Evolutionary conservation across 78 protist species (phyloP), one percentile per base, ranked within the genome.

Genomic region (Dictyostelium discoideum): DNA sequence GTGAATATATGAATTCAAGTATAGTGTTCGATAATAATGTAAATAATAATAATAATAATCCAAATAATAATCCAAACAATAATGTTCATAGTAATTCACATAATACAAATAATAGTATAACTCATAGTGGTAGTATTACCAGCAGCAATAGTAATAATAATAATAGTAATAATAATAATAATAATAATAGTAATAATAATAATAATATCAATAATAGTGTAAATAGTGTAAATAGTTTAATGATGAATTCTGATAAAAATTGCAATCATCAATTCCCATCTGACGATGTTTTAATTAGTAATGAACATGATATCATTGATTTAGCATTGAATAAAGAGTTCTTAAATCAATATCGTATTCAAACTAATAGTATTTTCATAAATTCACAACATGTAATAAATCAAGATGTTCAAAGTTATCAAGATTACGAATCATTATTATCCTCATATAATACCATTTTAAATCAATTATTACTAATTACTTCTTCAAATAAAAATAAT

Each of bases 261-360:
- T 32, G 76, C 22, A 24, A 57, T 32, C 44, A 83, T 20, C 29
- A 37, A 83, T 57, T 37, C 5, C 60, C 40, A 37, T 24, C 24
- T 7, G 32, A 50, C 2, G 87, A 57, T 60, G 10, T 14, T 13
- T 16, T 83, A 3, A 11, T 37, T 4, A 14, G 37, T 46, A 46
- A 73, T 16, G 88, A 90, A 20, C 94, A 80, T 37, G 94, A 80
- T n/a, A 82, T 90, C 4, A 85, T 72, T 0, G 94, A 90, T 7
- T 20, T 90, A 4, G 85, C 94, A 50, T 40, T 77, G 16, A 78
- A 82, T 40, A 82, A 67, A 24, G 87, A 80, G 26, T 46, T 81
- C 11, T 26, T 90, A 5, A 77, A 90, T 44, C 94, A 90, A 50
- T 90, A 90, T 29, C 73, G 84, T 60, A 77, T 80, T 24, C 94